Base-by-base conservation (phyloP, 768 basidiomycete species). In the Psilocybe cyanescens region DNA sequence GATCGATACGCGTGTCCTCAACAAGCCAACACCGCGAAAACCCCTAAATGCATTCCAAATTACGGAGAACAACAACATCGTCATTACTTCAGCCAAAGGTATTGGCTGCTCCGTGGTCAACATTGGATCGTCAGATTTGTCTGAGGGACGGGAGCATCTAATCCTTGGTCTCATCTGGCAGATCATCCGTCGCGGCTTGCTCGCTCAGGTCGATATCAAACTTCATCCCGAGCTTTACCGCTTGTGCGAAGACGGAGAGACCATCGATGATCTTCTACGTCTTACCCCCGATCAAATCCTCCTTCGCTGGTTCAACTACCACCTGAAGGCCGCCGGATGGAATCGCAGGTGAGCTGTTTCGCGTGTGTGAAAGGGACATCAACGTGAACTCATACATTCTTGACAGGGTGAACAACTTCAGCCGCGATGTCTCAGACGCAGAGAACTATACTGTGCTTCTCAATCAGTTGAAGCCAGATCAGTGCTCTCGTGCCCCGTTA, bases 21-120 rank as follows among this genome's bases (percentile, higher is more conserved):
- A 99, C 82, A 97, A 91, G 74, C 86, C 95, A 0, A 82, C 83
- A 3, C 66, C 83, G 2, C 85, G 86, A 41, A 97, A 95, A 77
- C 86, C 92, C 0, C 83, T 99, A 50, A 99, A 99, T 72, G 94
- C 94, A 0, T 99, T 99, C 86, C 95, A 99, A 71, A 98, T 98
- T 69, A 99, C 97, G 0, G 97, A 99, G 75, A 99, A 99, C 81
- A 99, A 99, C 83, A 99, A 99, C 76, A 97, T 99, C 71, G 97
- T 99, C 71, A 97, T 99, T 76, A 91, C 94, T 11, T 99, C 97
- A 28, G 89, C 97, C 39, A 98, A 98, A 78, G 96, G 92, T 74
- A 99, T 99, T 66, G 97, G 97, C 39, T 97, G 97, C 72, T 97
- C 94, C 2, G 95, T 98, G 57, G 97, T 99, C 76, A 99, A 99